phyloP scores from a whole-genome alignment of 768 basidiomycete genomes.

The Mycena albidolilacea region DNA sequence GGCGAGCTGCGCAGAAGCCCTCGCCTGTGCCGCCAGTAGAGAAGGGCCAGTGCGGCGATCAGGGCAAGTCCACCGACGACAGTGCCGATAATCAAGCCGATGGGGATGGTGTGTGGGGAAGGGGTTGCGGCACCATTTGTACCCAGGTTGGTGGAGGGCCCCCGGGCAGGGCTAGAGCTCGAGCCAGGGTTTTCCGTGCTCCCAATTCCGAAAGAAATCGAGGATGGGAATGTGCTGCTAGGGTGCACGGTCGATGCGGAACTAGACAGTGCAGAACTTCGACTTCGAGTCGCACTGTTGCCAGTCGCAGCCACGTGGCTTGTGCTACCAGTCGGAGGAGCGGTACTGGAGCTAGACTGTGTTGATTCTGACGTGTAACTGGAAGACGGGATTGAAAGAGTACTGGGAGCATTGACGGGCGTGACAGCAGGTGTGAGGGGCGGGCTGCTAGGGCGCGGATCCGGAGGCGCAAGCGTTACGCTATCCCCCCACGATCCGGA shows the following conservation, averaged over 20 bases:
- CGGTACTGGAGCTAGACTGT: neutral
- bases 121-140: neutral
- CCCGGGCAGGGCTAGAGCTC: neutral
- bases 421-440: neutral
- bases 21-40: conserved; percentile 1
- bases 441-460: neutral
- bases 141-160: neutral
- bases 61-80: conserved; percentile 8
- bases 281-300: neutral
- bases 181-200: neutral
- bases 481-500: conserved; percentile 26
- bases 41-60: neutral
- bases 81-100: conserved; percentile 1
- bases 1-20: neutral
- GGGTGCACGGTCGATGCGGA: neutral
- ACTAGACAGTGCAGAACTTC: neutral
- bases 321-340: neutral
- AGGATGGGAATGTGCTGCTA: neutral
- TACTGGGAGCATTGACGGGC: neutral
- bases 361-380: neutral
- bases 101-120: conserved; percentile 1
- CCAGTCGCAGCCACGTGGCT: neutral
- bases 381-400: neutral
- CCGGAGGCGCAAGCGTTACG: neutral
- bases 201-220: neutral